These are phyloP conservation scores for Xylaria sp. DNA, from an alignment of 2,329 filamentous ascomycete genomes.

Conservation along the genomic window DNA sequence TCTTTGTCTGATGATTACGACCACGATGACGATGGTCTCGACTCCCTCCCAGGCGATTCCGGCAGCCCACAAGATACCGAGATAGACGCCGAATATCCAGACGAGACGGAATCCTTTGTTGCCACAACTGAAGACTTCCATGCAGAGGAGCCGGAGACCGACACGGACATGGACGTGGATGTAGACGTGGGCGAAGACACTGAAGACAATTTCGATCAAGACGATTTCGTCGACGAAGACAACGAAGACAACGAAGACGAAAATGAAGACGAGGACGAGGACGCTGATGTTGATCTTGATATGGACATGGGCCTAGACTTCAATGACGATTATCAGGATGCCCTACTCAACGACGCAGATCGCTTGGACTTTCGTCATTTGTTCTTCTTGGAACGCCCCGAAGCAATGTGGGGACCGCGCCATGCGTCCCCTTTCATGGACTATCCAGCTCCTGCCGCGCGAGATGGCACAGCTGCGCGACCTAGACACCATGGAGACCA, in stretches of 20 bases:
- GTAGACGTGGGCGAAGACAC: background rate
- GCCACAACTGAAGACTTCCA: too few species aligned
- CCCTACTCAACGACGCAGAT: constrained; percentile 2
- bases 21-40: background rate
- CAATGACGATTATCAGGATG: background rate
- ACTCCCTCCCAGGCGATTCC: background rate
- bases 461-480: background rate
- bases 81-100: background rate
- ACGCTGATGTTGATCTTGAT: background rate
- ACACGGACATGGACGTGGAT: background rate
- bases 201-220: background rate
- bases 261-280: background rate
- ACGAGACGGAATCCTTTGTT: background rate
- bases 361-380: background rate
- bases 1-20: background rate
- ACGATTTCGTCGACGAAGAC: background rate
- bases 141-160: background rate
- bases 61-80: background rate
- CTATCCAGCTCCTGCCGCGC: background rate
- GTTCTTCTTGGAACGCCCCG: too few species aligned
- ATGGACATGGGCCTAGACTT: constrained; percentile 4
- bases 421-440: constrained; percentile 9
- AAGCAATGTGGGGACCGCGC: constrained; percentile 2
- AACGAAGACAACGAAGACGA: constrained; percentile 4
- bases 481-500: constrained; percentile 19